These are phyloP conservation scores for Ananas comosus DNA, from an alignment of 176 grass and related monocot species.

Conservation along the genomic window DNA sequence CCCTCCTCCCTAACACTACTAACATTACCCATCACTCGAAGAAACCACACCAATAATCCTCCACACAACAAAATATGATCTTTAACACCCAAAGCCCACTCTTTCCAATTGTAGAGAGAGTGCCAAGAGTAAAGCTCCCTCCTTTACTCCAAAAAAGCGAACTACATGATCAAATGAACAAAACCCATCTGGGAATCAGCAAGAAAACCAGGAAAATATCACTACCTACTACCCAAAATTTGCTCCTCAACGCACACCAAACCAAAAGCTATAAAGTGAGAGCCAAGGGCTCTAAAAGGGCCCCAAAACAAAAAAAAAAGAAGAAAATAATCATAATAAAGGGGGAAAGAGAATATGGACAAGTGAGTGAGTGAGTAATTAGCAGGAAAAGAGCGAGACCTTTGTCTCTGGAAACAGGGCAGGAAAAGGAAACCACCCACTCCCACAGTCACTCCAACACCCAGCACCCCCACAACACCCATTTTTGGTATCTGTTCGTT, in stretches of 20 bases:
- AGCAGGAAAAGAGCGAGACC: background rate
- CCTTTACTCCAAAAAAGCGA: background rate
- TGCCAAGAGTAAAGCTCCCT: background rate
- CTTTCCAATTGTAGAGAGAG: background rate
- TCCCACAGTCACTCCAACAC: background rate
- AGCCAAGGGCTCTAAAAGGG: background rate
- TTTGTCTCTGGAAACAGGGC: constrained; percentile 2
- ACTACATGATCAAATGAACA: background rate
- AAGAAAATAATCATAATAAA: too few species aligned
- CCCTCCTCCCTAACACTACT: background rate
- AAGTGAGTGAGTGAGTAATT: too few species aligned
- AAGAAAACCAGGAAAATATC: background rate
- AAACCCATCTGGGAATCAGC: background rate
- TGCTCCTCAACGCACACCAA: too few species aligned
- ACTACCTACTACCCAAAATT: too few species aligned
- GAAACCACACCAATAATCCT: background rate
- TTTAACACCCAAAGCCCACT: background rate
- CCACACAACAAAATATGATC: background rate
- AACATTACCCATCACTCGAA: background rate
- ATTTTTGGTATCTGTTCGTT: too few species aligned
- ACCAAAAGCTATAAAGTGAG: background rate
- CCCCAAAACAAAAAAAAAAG: too few species aligned
- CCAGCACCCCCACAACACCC: background rate
- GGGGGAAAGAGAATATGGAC: too few species aligned
- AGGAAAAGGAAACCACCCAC: background rate